phyloP scores from a whole-genome alignment of 352 stramenopile species.

The Phytopythium chamaehyphon region DNA sequence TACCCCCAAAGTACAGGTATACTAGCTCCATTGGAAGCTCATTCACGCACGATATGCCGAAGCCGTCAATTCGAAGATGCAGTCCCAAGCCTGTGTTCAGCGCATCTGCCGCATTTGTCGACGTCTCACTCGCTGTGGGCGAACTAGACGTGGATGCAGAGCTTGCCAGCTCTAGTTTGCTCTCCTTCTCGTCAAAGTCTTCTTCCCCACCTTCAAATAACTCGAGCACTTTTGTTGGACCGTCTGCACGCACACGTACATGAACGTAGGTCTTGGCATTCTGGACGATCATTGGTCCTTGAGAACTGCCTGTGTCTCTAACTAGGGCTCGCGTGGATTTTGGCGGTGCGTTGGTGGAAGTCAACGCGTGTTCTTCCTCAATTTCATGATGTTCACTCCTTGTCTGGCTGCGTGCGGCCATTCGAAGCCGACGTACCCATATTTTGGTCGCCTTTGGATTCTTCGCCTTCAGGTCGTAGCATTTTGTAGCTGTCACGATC shows the following conservation, averaged over 20 bases:
- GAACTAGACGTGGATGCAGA: conserved; percentile 55
- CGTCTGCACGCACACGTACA: conserved; percentile 82
- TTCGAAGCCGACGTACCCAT: conserved; percentile 66
- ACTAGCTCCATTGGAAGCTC: conserved; percentile 82
- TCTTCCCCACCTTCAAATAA: conserved; percentile 86
- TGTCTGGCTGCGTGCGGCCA: conserved; percentile 31
- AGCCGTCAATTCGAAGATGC: conserved; percentile 65
- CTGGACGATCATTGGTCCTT: conserved; percentile 31
- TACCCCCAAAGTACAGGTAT: conserved; percentile 81
- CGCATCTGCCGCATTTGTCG: conserved; percentile 63
- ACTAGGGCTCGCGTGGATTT: conserved; percentile 2
- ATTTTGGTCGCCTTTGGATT: conserved; percentile 60
- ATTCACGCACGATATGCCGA: conserved; percentile 87
- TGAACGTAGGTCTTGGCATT: conserved; percentile 86
- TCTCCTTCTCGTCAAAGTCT: conserved; percentile 83
- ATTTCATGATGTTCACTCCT: background rate
- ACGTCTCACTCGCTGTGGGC: conserved; percentile 69
- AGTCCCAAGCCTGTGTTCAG: conserved; percentile 63
- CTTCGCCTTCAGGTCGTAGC: conserved; percentile 82
- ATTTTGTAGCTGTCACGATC: conserved; percentile 83
- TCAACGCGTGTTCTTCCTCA: background rate
- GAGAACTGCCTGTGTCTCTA: background rate
- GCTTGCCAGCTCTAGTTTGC: conserved; percentile 71
- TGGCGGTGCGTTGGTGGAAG: background rate
- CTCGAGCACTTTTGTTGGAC: conserved; percentile 89